These are phyloP conservation scores for Ustilago shanxiensis DNA, from an alignment of 1,284 basidiomycete species.

Conservation along the genomic window DNA sequence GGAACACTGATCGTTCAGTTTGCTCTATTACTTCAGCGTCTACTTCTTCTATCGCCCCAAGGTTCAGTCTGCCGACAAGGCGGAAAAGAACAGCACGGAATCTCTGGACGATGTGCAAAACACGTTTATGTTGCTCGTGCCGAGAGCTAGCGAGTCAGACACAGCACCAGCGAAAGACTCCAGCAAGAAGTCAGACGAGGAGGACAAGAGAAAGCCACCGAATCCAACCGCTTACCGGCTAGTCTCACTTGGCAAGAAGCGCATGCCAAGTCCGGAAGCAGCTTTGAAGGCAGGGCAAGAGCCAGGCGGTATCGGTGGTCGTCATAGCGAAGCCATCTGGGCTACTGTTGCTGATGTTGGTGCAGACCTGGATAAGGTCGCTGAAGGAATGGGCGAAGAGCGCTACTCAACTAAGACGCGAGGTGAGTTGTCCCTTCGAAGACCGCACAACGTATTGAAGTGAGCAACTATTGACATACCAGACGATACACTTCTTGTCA, in stretches of 20 bases:
- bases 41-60: slow-evolving; percentile 62
- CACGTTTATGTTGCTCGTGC: slow-evolving; percentile 52
- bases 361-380: slow-evolving; percentile 30
- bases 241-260: slow-evolving; percentile 55
- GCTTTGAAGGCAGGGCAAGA: slow-evolving; percentile 45
- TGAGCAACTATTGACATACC: neutral
- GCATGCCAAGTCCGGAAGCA: slow-evolving; percentile 53
- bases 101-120: slow-evolving; percentile 53
- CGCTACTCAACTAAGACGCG: slow-evolving; percentile 56
- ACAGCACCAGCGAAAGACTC: slow-evolving; percentile 30
- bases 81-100: slow-evolving; percentile 28
- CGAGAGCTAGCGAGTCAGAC: slow-evolving; percentile 45
- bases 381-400: slow-evolving; percentile 38
- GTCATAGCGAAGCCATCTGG: slow-evolving; percentile 58
- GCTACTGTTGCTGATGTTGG: slow-evolving; percentile 52
- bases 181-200: slow-evolving; percentile 22
- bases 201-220: slow-evolving; percentile 39
- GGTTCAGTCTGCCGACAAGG: slow-evolving; percentile 44
- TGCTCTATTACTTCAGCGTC: slow-evolving; percentile 16
- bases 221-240: slow-evolving; percentile 53
- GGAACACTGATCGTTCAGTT: too few species aligned
- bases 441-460: neutral
- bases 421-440: slow-evolving; percentile 14
- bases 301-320: slow-evolving; percentile 57
- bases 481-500: neutral